These are phyloP conservation scores for Talaromyces rugulosus DNA, from an alignment of 2,329 filamentous ascomycete genomes.

Conservation along the genomic window DNA sequence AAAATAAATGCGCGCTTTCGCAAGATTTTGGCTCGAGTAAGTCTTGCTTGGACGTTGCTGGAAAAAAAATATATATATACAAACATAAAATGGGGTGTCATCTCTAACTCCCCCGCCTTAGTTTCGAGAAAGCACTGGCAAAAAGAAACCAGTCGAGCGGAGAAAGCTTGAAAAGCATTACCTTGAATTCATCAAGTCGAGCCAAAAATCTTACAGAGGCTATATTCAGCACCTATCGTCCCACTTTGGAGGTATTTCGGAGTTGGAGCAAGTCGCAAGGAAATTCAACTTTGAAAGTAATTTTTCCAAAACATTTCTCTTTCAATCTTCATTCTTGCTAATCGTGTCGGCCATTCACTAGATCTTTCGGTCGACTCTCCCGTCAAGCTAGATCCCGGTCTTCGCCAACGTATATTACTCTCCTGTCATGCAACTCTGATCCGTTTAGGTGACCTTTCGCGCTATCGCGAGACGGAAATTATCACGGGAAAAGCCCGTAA, in stretches of 20 bases:
- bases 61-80: neutral
- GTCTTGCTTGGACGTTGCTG: constrained; percentile 16
- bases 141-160: constrained; percentile 57
- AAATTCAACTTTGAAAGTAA: constrained; percentile 48
- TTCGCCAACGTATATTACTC: constrained; percentile 59
- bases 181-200: constrained; percentile 77
- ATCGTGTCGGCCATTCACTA: constrained; percentile 32
- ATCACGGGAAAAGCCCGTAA: constrained; percentile 64
- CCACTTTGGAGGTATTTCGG: constrained; percentile 53
- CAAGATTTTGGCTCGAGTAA: constrained; percentile 58
- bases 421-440: constrained; percentile 82
- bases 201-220: constrained; percentile 82
- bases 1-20: constrained; percentile 76
- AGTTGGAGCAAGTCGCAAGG: constrained; percentile 54
- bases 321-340: constrained; percentile 1
- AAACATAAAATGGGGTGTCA: neutral
- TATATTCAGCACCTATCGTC: constrained; percentile 74
- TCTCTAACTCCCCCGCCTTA: constrained; percentile 21
- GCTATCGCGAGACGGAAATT: constrained; percentile 74
- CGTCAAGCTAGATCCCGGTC: constrained; percentile 43
- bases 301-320: constrained; percentile 16
- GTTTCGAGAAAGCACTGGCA: constrained; percentile 48
- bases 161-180: constrained; percentile 81
- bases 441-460: constrained; percentile 81
- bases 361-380: constrained; percentile 43